Conservation (phyloP, 768 basidiomycete genomes). For the Rhodotorula sphaerocarpa region DNA sequence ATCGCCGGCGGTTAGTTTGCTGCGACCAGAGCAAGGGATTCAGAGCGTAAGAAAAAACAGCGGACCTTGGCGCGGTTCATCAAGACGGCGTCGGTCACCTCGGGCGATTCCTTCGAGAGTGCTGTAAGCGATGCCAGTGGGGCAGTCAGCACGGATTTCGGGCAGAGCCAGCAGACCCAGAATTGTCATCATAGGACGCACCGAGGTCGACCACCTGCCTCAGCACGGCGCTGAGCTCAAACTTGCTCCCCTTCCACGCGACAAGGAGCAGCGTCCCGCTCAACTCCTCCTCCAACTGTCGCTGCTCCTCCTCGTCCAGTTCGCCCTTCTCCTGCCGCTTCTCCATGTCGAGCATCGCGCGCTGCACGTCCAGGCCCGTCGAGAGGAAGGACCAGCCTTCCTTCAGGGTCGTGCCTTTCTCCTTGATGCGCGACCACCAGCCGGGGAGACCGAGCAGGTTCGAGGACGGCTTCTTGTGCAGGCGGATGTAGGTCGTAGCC, state of each 20-base stretch:
- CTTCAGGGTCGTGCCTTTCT: slow-evolving; percentile 74
- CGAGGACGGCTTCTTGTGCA: slow-evolving; percentile 65
- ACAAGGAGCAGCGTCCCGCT: slow-evolving; percentile 90
- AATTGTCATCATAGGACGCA: slow-evolving; percentile 19
- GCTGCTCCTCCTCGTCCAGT: slow-evolving; percentile 69
- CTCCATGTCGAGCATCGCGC: slow-evolving; percentile 86
- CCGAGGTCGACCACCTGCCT: slow-evolving; percentile 51
- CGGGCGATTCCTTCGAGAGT: slow-evolving; percentile 51
- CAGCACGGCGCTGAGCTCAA: slow-evolving; percentile 86
- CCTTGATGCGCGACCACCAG: slow-evolving; percentile 87
- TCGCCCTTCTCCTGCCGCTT: slow-evolving; percentile 82
- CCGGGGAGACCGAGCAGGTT: slow-evolving; percentile 51
- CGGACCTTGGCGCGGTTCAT: slow-evolving; percentile 75
- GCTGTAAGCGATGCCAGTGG: slow-evolving; percentile 44
- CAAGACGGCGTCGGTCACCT: slow-evolving; percentile 61
- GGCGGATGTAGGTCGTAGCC: slow-evolving; percentile 72
- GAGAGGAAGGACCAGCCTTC: slow-evolving; percentile 96
- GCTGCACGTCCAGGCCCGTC: slow-evolving; percentile 77
- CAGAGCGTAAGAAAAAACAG: not conserved
- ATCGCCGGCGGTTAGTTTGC: not conserved
- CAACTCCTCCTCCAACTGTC: slow-evolving; percentile 81
- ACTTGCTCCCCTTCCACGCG: slow-evolving; percentile 92
- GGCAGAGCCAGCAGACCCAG: slow-evolving; percentile 61
- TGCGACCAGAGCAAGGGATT: not conserved
- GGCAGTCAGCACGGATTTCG: not conserved